Evolutionary conservation across 108 stramenopile genomes (phyloP), one percentile per base, ranked within the genome.

Genomic region (Licmophora abbreviata): DNA sequence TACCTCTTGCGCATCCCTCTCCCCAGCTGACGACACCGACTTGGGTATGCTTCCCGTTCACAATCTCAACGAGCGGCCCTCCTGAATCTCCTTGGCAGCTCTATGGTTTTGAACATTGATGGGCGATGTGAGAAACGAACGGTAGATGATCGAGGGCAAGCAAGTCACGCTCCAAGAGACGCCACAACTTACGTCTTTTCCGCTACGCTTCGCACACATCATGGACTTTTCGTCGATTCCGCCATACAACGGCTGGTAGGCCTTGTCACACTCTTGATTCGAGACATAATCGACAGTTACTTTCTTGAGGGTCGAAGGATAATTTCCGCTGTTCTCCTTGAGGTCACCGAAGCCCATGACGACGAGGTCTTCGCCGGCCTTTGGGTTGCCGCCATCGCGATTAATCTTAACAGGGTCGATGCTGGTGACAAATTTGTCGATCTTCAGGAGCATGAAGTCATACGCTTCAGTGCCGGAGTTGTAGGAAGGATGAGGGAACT

Each of bases 11-110:
- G 36, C 62, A 71, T 29, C 58, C 65, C 28, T 57, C 40, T 29
- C 57, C 66, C 54, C 49, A 77, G 26, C 47, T 31, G 3, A 69
- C 53, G 17, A 68, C 43, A 33, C 68, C 68, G 25, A 72, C 58
- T 37, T 51, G 64, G 14, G 54, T 18, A 1, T 1, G 3, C 3
- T 21, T 25, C 3, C 44, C 22, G 60, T 59, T 17, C 49, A 21
- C 32, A 34, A 71, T 48, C 15, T 4, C 15, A 18, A 20, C 20
- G 10, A 61, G 22, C 2, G 75, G 75, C 25, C 75, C 75, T 24
- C 75, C 78, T 9, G 59, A 61, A 32, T 75, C 78, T 1, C 78
- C 64, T 31, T 74, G 70, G 48, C 81, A 82, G 31, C 59, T 59
- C n/a, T n/a, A n/a, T n/a, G n/a, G n/a, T n/a, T n/a, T n/a, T n/a